Evolutionary conservation across 768 basidiomycete genomes (phyloP), one percentile per base, ranked within the genome.

Genomic region (Amanita molliuscula): DNA sequence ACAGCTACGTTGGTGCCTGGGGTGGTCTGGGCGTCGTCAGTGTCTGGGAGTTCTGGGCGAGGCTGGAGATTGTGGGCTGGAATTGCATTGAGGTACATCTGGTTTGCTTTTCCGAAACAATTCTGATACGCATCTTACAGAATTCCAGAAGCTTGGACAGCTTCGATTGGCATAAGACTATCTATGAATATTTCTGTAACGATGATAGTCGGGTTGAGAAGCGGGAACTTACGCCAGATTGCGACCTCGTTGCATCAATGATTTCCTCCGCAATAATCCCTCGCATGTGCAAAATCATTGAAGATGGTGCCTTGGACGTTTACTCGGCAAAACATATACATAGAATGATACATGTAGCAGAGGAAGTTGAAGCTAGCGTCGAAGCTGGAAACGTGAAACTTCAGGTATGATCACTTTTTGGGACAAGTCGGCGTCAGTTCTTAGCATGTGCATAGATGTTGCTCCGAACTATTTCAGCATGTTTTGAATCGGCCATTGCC

Each of bases 41-140:
- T 44, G 88, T 88, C 43, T 95, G 92, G 91, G 92, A 93, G 64
- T 95, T 93, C 62, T 94, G 90, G 89, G 80, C 80, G n/a, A 72
- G 91, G 49, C 68, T 91, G 51, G 93, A 97, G 67, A 74, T 83
- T 54, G 67, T 90, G 9, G 87, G 84, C 3, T 96, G 94, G 94
- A 80, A 92, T 62, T 89, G 87, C 41, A 71, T 94, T 20, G 77
- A 86, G 68, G 91, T 87, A 59, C 54, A 74, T 67, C 34, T 46
- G 40, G 15, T 23, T 33, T 48, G 28, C 29, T 33, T 25, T 1
- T 38, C 15, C 36, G 28, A 34, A 23, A 41, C 40, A 16, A 16
- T 36, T 20, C 45, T 59, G 26, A 59, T 44, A 49, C 28, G 31
- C 48, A 33, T 26, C 37, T 36, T 43, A 13, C 55, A 80, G 81